Evolutionary conservation across 2,329 filamentous ascomycete genomes (phyloP), one percentile per base, ranked within the genome.

Genomic region (Fusarium sublunatum): DNA sequence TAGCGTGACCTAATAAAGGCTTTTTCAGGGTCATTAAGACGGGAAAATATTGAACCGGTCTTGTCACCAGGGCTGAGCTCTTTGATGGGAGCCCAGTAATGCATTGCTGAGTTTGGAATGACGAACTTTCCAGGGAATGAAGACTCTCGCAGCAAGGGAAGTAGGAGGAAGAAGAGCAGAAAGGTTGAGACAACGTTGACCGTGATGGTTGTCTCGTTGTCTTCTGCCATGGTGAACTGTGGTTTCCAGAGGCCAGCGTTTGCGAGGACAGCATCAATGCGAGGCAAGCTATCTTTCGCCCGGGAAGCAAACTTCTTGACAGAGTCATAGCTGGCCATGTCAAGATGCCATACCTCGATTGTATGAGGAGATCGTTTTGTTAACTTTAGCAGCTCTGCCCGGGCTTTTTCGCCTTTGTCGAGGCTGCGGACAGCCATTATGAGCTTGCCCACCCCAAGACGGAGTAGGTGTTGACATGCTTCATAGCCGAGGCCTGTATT

Each of bases 151-250:
- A 69, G 51, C 7, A 70, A 72, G 0, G 72, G 70, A 0, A 73
- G 35, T 0, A 74, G 53, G 0, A 73, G 53, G 0, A 70, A 47
- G 9, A 53, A 58, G 0, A 74, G 44, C 0, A 74, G 51, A 10
- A 69, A 63, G 0, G 70, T 72, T 1, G 62, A 57, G 1, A 73
- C 36, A 4, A 73, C 58, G 7, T 73, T 73, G 22, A 73, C 19
- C 0, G 76, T 81, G 56, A 87, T 70, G 1, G 76, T 82, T 24
- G 67, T 75, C 67, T 88, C 86, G 34, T 82, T 78, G 3, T 77
- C 81, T 46, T 83, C 81, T 0, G 70, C 75, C 0, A 68, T 38
- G 0, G 63, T 34, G 54, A 77, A 84, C 0, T 74, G 65, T 2
- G 11, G 13, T 0, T 78, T 80, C 9, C 75, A 71, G 6, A 86